A percentile compares a stretch with the other conserved stretches of the same genome.
These are phyloP conservation scores for Cercophora scortea DNA, from an alignment of 495 filamentous ascomycete genomes.

Conservation along the genomic window DNA sequence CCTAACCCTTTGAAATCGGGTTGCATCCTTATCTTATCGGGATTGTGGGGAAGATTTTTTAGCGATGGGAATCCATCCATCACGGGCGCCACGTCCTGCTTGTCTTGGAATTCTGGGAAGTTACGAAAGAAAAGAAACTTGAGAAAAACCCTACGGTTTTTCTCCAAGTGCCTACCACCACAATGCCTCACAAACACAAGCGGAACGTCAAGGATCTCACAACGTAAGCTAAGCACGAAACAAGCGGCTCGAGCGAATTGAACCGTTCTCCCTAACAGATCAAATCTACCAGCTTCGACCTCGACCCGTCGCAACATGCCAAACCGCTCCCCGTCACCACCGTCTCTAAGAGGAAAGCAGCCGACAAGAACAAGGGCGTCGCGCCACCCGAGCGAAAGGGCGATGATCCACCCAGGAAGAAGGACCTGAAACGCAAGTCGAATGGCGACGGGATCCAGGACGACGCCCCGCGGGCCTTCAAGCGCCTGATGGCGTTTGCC, in stretches of 20 bases:
- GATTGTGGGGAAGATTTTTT: neutral
- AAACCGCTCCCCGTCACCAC: neutral
- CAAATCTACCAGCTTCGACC: neutral
- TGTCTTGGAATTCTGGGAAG: neutral
- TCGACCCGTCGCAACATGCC: neutral
- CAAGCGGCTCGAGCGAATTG: too few relatives aligned
- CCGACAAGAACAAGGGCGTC: neutral
- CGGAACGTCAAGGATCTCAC: neutral
- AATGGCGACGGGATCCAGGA: conserved; percentile 25
- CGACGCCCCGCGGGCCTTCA: conserved; percentile 83
- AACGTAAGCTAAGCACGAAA: too few relatives aligned
- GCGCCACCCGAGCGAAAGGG: neutral
- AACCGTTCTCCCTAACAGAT: neutral
- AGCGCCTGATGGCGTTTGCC: conserved; percentile 66
- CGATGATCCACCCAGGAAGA: neutral
- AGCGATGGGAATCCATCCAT: neutral
- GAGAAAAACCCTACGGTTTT: too few relatives aligned
- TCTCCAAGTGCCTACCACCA: neutral
- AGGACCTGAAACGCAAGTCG: neutral
- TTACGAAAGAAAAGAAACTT: neutral
- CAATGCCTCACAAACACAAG: neutral
- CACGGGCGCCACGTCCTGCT: neutral
- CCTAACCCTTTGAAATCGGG: too few relatives aligned
- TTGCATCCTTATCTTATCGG: neutral
- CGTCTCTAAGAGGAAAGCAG: neutral